phyloP scores from a whole-genome alignment of 192 early-diverging fungal genomes.

The Podila verticillata region DNA sequence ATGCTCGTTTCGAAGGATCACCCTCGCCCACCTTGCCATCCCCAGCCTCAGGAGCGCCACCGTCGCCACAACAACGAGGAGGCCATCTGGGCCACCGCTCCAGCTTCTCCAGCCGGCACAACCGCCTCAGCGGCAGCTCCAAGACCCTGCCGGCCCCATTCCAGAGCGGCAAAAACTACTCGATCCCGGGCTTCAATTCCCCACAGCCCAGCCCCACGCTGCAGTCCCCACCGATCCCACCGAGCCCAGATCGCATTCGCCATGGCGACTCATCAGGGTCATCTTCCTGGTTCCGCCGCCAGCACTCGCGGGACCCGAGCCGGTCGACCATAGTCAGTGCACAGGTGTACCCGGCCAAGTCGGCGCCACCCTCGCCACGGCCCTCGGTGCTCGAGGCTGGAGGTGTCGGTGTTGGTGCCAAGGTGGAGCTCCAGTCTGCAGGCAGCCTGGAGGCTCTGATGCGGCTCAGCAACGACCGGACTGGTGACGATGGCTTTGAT shows the following conservation, averaged over 20 bases:
- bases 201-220: slow-evolving; percentile 1
- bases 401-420: neutral
- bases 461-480: neutral
- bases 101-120: slow-evolving; percentile 3
- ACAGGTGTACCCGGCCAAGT: neutral
- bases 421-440: neutral
- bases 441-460: neutral
- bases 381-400: neutral
- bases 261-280: slow-evolving; percentile 9
- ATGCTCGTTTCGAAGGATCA: neutral
- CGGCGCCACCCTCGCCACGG: neutral
- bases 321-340: slow-evolving; percentile 11
- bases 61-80: neutral
- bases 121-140: slow-evolving; percentile 4
- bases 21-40: neutral
- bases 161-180: slow-evolving; percentile 20
- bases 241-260: slow-evolving; percentile 19
- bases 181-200: slow-evolving; percentile 16
- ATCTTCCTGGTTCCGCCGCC: slow-evolving; percentile 10
- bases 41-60: neutral
- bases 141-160: slow-evolving; percentile 14
- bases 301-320: slow-evolving; percentile 23
- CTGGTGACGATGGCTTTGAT: neutral
- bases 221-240: slow-evolving; percentile 3
- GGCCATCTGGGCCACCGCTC: neutral